Evolutionary conservation across 2,329 filamentous ascomycete species (phyloP).

Genomic region (Fusarium sp.): DNA sequence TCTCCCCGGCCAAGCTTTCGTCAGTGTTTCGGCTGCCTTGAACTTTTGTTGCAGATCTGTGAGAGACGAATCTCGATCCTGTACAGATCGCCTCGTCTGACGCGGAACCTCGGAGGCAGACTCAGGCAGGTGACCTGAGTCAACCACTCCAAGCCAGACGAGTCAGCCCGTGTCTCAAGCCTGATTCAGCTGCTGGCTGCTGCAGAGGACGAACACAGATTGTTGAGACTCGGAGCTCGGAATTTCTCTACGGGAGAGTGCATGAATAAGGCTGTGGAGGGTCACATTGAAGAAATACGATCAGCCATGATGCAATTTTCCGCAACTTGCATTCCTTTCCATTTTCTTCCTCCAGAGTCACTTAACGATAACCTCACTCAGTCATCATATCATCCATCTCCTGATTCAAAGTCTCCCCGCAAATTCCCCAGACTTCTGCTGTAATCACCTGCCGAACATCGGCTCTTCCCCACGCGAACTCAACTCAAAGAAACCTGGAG

Average conservation of each 20-base stretch:
- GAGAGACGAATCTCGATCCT: constrained; percentile 36
- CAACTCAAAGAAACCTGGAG: constrained; percentile 14
- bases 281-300: constrained; percentile 23
- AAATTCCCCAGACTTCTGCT: constrained; percentile 43
- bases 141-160: constrained; percentile 9
- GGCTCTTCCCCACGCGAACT: constrained; percentile 12
- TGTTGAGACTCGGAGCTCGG: neutral
- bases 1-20: constrained; percentile 6
- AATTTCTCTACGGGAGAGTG: constrained; percentile 15
- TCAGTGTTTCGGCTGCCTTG: constrained; percentile 13
- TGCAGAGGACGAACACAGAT: constrained; percentile 1
- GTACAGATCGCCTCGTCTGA: constrained; percentile 21
- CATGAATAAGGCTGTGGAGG: constrained; percentile 1
- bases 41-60: constrained; percentile 19
- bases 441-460: constrained; percentile 42
- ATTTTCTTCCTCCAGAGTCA: neutral
- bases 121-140: constrained; percentile 7
- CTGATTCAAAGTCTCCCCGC: constrained; percentile 17
- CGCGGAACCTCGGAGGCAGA: neutral
- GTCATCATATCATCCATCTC: constrained; percentile 4
- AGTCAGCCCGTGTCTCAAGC: constrained; percentile 35
- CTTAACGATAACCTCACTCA: neutral
- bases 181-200: constrained; percentile 15
- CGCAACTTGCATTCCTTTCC: constrained; percentile 5
- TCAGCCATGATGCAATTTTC: constrained; percentile 17